phyloP scores from a whole-genome alignment of 805 yeast species.

The Debaryomyces castellii region DNA sequence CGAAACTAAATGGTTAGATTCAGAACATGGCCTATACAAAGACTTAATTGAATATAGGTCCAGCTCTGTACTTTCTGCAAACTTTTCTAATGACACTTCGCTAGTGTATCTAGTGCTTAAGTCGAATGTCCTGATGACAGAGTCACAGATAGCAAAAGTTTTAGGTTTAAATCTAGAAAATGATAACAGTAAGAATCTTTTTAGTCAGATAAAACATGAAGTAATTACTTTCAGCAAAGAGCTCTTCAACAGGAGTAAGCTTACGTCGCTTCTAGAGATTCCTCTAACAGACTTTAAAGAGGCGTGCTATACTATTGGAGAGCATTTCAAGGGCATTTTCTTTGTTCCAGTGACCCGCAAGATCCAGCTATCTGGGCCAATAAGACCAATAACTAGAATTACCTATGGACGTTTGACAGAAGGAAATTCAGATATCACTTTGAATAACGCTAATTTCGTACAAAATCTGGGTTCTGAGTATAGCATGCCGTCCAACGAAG shows the following conservation, averaged over 20 bases:
- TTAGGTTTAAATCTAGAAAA: conserved; percentile 6
- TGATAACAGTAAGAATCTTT: conserved; percentile 1
- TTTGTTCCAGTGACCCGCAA: conserved; percentile 17
- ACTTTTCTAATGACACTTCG: conserved; percentile 7
- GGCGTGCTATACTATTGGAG: conserved; percentile 22
- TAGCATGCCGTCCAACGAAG: not conserved
- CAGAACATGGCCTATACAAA: not conserved
- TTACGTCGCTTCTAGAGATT: conserved; percentile 10
- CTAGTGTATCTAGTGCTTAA: conserved; percentile 11
- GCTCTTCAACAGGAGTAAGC: not conserved
- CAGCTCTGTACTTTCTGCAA: not conserved
- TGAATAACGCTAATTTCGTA: not conserved
- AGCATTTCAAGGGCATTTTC: conserved; percentile 20
- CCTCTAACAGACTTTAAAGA: conserved; percentile 26
- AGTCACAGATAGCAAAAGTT: conserved; percentile 10
- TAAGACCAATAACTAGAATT: not conserved
- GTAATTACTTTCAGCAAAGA: not conserved
- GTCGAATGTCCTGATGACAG: conserved; percentile 8
- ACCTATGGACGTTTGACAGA: not conserved
- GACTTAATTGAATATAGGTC: conserved; percentile 5
- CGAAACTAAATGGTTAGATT: conserved; percentile 1
- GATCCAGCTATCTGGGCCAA: not conserved
- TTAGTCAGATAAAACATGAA: conserved; percentile 5
- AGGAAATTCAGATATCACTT: not conserved
- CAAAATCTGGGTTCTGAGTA: not conserved